A percentile compares a stretch with the other conserved stretches of the same genome.
phyloP scores from a whole-genome alignment of 2,329 filamentous ascomycete genomes.

The Bipolaris cookei region DNA sequence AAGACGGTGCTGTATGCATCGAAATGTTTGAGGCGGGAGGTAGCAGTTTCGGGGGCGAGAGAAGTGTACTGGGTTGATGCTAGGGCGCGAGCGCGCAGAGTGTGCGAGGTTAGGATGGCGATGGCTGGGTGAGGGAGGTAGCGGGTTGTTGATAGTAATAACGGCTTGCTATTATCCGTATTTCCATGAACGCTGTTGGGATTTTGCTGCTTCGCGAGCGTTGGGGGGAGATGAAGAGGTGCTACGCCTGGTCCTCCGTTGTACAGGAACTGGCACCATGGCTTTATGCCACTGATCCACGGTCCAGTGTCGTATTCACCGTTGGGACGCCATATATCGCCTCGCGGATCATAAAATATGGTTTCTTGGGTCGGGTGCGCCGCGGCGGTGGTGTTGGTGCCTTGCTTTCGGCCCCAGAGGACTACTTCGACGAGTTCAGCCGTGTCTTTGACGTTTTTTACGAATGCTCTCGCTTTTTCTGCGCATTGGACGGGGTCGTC shows the following conservation, averaged over 20 bases:
- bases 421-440: conserved; percentile 8
- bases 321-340: neutral
- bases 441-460: neutral
- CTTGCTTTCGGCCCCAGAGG: conserved; percentile 7
- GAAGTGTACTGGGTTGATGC: neutral
- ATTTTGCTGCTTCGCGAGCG: neutral
- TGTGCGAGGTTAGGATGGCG: conserved; percentile 32
- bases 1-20: conserved; percentile 1
- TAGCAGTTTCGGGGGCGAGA: neutral
- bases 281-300: conserved; percentile 32
- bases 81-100: conserved; percentile 16
- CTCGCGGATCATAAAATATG: conserved; percentile 18
- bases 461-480: conserved; percentile 6
- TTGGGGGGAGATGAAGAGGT: neutral
- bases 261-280: conserved; percentile 39
- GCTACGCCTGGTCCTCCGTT: conserved; percentile 27
- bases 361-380: neutral
- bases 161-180: neutral
- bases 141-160: neutral
- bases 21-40: conserved; percentile 2
- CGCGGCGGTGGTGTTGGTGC: neutral
- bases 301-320: conserved; percentile 19
- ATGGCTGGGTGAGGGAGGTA: conserved; percentile 36
- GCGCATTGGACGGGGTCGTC: neutral
- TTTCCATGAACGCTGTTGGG: neutral